Base-by-base conservation (phyloP, 441 rosid species). In the Adansonia gregorii region DNA sequence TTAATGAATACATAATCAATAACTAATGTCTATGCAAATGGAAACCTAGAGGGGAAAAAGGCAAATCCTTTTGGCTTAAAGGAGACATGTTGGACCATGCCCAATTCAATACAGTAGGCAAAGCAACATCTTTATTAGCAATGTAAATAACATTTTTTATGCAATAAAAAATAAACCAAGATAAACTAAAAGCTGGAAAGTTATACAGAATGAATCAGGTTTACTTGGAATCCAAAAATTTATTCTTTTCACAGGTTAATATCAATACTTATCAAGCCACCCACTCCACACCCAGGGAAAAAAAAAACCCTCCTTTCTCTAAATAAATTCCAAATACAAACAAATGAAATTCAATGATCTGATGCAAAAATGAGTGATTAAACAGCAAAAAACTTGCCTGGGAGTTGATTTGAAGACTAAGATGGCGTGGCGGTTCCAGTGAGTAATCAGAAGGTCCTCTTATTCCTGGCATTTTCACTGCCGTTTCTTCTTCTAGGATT, bases 341-440 rank as follows among this genome's bases (percentile, higher is more conserved):
- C 6, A 39, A 22, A 45, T 12, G 14, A 45, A 60, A 63, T 54
- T 1, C 24, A 31, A 56, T 52, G 39, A 10, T 27, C 24, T 9
- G 8, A 52, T 15, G 67, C 31, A 55, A 49, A 67, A 17, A 22
- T 31, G 15, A 22, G 43, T 3, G 45, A 51, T 70, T 51, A 70
- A 70, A 52, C 31, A 39, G 45, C 19, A 35, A 24, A 24, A 61
- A 17, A 64, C 74, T 27, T 60, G 80, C 99, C 98, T 94, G 88
- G 80, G 93, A 43, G 82, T 95, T 95, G 93, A 95, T 72, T 74
- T 71, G 65, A 81, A 95, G 97, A 17, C 76, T 82, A 69, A 94
- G 94, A 56, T 95, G 93, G 0, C 98, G 99, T 54, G 89, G 79
- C 49, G 98, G 98, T 60, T 95, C 98, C 54, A 67, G 83, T 17